phyloP scores from a whole-genome alignment of 2,329 filamentous ascomycete genomes.

The Gaeumannomyces tritici region DNA sequence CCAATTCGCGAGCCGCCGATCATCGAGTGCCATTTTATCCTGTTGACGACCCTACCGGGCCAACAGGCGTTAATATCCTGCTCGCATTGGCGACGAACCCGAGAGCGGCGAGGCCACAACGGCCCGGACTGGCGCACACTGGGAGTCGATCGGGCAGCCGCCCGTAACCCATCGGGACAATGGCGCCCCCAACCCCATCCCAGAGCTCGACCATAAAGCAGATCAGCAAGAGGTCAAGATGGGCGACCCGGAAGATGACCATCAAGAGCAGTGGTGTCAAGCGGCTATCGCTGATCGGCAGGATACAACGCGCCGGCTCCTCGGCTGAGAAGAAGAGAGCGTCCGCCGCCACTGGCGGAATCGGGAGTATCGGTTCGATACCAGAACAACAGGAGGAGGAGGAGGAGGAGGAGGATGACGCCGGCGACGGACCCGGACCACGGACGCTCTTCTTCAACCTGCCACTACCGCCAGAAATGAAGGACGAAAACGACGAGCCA shows the following conservation, averaged over 20 bases:
- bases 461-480: slow-evolving; percentile 62
- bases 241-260: slow-evolving; percentile 86
- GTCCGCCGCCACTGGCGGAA: slow-evolving; percentile 18
- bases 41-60: not conserved
- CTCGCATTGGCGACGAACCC: not conserved
- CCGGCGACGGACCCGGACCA: slow-evolving; percentile 29
- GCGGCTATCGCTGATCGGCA: slow-evolving; percentile 71
- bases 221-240: slow-evolving; percentile 70
- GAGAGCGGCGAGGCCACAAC: slow-evolving; percentile 5
- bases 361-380: slow-evolving; percentile 19
- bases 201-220: slow-evolving; percentile 22
- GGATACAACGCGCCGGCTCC: slow-evolving; percentile 55
- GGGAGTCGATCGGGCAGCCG: slow-evolving; percentile 7
- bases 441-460: slow-evolving; percentile 77
- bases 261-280: slow-evolving; percentile 69
- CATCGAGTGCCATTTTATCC: not conserved
- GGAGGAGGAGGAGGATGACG: slow-evolving; percentile 9
- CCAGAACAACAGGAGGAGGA: slow-evolving; percentile 13
- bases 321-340: slow-evolving; percentile 62
- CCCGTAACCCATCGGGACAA: slow-evolving; percentile 15
- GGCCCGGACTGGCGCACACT: slow-evolving; percentile 4
- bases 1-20: not conserved
- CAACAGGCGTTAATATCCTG: not conserved
- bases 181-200: slow-evolving; percentile 12
- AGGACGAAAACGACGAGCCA: slow-evolving; percentile 75